Percentiles rank a stretch among this genome's conserved stretches.
phyloP scores from a whole-genome alignment of 1,284 basidiomycete genomes.

The Cutaneotrichosporon mucoides region DNA sequence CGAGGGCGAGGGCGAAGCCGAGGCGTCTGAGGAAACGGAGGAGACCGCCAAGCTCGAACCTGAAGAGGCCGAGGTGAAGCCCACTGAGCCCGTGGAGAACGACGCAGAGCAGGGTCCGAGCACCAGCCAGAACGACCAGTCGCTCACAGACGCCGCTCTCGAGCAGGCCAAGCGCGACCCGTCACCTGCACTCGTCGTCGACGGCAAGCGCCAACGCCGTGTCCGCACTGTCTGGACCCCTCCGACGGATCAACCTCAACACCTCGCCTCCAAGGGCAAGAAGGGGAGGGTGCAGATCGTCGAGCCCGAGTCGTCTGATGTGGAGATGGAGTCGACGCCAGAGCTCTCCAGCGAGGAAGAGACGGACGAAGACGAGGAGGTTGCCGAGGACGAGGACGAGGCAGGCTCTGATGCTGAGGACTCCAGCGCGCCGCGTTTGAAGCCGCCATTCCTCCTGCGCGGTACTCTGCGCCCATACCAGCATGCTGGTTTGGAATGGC shows the following conservation, averaged over 20 bases:
- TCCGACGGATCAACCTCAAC: constrained; percentile 26
- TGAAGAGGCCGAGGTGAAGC: neutral
- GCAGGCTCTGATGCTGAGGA: constrained; percentile 45
- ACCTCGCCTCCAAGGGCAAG: constrained; percentile 18
- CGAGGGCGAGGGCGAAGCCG: neutral
- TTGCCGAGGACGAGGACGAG: constrained; percentile 19
- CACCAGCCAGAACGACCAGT: constrained; percentile 23
- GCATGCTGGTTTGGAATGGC: constrained; percentile 90
- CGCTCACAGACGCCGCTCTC: constrained; percentile 36
- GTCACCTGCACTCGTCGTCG: constrained; percentile 26
- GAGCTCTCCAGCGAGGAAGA: constrained; percentile 14
- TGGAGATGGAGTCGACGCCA: constrained; percentile 12
- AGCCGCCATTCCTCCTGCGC: constrained; percentile 74
- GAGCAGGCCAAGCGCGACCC: constrained; percentile 7
- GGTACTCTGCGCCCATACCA: constrained; percentile 91
- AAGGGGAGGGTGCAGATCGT: constrained; percentile 25
- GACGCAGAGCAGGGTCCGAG: too few relatives aligned
- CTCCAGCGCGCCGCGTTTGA: constrained; percentile 60
- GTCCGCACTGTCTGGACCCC: constrained; percentile 39
- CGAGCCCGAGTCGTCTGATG: constrained; percentile 11
- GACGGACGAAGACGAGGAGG: constrained; percentile 25
- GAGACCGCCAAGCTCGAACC: neutral
- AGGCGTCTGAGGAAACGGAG: too few relatives aligned
- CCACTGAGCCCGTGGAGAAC: neutral
- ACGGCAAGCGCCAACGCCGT: constrained; percentile 38